A percentile compares a stretch with the other conserved stretches of the same genome.
These are phyloP conservation scores for Lophiotrema nucula DNA, from an alignment of 495 filamentous ascomycete genomes.

Conservation along the genomic window DNA sequence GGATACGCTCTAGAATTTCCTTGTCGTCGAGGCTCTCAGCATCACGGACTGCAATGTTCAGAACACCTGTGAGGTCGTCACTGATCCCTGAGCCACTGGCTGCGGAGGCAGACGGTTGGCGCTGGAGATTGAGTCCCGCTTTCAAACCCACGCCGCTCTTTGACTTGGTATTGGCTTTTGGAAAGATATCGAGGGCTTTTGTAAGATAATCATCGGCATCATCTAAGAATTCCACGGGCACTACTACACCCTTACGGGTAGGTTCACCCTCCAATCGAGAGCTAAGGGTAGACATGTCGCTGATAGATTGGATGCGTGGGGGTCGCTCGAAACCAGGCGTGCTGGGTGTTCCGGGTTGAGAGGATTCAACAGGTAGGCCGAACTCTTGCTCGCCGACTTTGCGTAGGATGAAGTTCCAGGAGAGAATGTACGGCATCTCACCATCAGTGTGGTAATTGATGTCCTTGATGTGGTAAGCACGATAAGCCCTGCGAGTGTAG, in stretches of 20 bases:
- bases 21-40: slow-evolving; percentile 81
- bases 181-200: slow-evolving; percentile 80
- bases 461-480: slow-evolving; percentile 84
- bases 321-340: slow-evolving; percentile 60
- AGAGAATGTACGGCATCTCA: slow-evolving; percentile 77
- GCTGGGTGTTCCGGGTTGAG: slow-evolving; percentile 76
- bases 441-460: slow-evolving; percentile 79
- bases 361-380: slow-evolving; percentile 70
- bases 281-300: slow-evolving; percentile 87
- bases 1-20: slow-evolving; percentile 73
- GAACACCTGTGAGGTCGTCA: slow-evolving; percentile 82
- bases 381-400: slow-evolving; percentile 90
- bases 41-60: slow-evolving; percentile 89
- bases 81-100: slow-evolving; percentile 51
- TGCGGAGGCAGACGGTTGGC: slow-evolving; percentile 54
- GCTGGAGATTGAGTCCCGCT: slow-evolving; percentile 70
- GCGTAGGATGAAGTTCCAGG: slow-evolving; percentile 93
- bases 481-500: slow-evolving; percentile 93
- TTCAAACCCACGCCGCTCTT: slow-evolving; percentile 53
- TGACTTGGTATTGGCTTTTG: slow-evolving; percentile 50
- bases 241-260: slow-evolving; percentile 87
- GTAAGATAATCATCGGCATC: slow-evolving; percentile 83
- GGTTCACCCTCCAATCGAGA: slow-evolving; percentile 67
- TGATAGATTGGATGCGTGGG: slow-evolving; percentile 80
- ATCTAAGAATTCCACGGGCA: slow-evolving; percentile 89